Percentiles rank a stretch among this genome's conserved stretches.
Evolutionary conservation across 805 yeast genomes (phyloP).

Genomic region (Komagataella pastoris): DNA sequence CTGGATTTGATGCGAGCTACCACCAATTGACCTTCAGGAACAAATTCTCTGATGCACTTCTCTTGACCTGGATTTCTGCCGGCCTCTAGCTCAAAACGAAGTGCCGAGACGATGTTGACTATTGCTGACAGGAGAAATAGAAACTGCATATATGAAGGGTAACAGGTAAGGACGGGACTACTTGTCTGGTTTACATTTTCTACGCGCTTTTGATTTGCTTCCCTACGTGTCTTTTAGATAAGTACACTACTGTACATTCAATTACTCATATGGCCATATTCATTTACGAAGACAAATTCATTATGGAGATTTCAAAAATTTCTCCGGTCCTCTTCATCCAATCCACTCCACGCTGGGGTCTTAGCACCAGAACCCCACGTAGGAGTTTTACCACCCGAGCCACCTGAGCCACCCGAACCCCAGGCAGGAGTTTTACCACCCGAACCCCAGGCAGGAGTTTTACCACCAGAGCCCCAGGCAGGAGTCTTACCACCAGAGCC

Average conservation of each 20-base stretch:
- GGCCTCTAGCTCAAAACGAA: constrained; percentile 20
- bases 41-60: constrained; percentile 88
- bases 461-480: constrained; percentile 16
- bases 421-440: constrained; percentile 34
- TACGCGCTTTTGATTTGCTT: background rate
- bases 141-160: background rate
- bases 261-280: too few relatives aligned
- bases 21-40: constrained; percentile 70
- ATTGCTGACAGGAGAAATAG: background rate
- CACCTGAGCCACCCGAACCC: constrained; percentile 13
- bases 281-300: too few relatives aligned
- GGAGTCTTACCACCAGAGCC: constrained; percentile 18
- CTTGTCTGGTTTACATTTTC: background rate
- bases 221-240: background rate
- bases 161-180: background rate
- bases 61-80: constrained; percentile 25
- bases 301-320: background rate
- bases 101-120: constrained; percentile 4
- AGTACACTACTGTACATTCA: background rate
- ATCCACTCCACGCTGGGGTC: constrained; percentile 33
- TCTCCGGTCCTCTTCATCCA: background rate
- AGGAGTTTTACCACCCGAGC: constrained; percentile 11
- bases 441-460: constrained; percentile 9
- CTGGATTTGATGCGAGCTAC: constrained; percentile 68
- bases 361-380: constrained; percentile 20